Evolutionary conservation across 2,329 filamentous ascomycete species (phyloP).

Genomic region (Trichoderma hamatum): DNA sequence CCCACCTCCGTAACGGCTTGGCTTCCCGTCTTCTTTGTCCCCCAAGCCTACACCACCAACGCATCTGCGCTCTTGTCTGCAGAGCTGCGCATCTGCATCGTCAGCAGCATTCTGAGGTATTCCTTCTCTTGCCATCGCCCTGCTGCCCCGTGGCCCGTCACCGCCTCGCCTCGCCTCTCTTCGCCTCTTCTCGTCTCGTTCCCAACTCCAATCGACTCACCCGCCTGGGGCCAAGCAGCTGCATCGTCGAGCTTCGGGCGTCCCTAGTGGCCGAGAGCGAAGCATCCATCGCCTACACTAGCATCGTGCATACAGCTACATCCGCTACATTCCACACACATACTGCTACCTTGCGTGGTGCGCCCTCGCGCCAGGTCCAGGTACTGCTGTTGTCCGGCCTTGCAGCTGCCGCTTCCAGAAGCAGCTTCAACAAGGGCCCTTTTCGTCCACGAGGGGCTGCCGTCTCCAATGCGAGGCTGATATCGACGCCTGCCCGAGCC

Average conservation of each 20-base stretch:
- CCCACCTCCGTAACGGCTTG: conserved; percentile 24
- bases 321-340: conserved; percentile 1
- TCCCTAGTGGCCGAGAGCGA: conserved; percentile 7
- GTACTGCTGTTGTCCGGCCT: conserved; percentile 6
- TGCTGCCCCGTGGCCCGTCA: background rate
- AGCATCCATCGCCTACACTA: background rate
- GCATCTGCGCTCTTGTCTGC: background rate
- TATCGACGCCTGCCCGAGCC: conserved; percentile 12
- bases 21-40: conserved; percentile 18
- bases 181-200: background rate
- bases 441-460: background rate
- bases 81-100: conserved; percentile 15
- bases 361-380: conserved; percentile 18
- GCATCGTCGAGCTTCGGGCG: conserved; percentile 15
- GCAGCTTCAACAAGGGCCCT: conserved; percentile 12
- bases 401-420: conserved; percentile 23
- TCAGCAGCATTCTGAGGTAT: background rate
- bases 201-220: background rate
- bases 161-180: conserved; percentile 4
- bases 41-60: conserved; percentile 6
- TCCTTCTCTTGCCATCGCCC: background rate
- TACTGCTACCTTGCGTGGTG: conserved; percentile 7
- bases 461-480: conserved; percentile 23
- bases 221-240: background rate
- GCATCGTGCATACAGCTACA: conserved; percentile 14